Conservation (phyloP, 2,329 filamentous ascomycete genomes). For the Colletotrichum cereale region DNA sequence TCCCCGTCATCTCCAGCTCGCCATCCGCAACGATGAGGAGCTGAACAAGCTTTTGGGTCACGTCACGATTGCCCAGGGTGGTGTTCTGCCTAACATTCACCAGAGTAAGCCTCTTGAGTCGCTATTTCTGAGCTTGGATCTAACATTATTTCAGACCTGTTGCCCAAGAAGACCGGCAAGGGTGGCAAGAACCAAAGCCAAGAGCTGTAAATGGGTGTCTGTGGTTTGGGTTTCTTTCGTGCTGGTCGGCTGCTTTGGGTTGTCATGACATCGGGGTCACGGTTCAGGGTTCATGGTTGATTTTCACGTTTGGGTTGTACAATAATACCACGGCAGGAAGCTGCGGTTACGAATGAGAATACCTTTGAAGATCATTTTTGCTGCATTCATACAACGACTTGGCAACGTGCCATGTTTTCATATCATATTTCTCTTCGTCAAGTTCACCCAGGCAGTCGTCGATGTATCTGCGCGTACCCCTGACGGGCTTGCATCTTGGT, state of each 20-base stretch:
- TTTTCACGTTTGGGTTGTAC: slow-evolving; percentile 76
- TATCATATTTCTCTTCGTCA: no score
- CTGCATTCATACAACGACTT: neutral
- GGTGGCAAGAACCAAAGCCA: slow-evolving; percentile 91
- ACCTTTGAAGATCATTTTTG: slow-evolving; percentile 57
- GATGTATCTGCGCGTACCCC: no score
- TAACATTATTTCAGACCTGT: slow-evolving; percentile 78
- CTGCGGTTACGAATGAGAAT: slow-evolving; percentile 74
- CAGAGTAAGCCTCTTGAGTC: slow-evolving; percentile 76
- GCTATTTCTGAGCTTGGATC: slow-evolving; percentile 40
- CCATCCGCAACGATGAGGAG: slow-evolving; percentile 99
- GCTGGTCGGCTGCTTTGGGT: slow-evolving; percentile 74
- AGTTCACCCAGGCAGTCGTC: no score
- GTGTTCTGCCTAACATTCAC: slow-evolving; percentile 97
- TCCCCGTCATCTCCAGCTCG: slow-evolving; percentile 97
- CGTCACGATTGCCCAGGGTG: slow-evolving; percentile 96
- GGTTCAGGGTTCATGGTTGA: slow-evolving; percentile 79
- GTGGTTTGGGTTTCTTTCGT: slow-evolving; percentile 67
- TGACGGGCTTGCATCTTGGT: no score
- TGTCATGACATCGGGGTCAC: slow-evolving; percentile 87
- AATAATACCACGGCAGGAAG: slow-evolving; percentile 72
- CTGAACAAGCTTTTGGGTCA: slow-evolving; percentile 98
- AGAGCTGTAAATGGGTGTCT: slow-evolving; percentile 80
- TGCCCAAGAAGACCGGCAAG: slow-evolving; percentile 99
- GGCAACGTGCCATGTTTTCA: no score